Percentiles rank a stretch among this genome's conserved stretches.
Conservation (phyloP, 1,284 basidiomycete species). For the Austroboletus niveus region DNA sequence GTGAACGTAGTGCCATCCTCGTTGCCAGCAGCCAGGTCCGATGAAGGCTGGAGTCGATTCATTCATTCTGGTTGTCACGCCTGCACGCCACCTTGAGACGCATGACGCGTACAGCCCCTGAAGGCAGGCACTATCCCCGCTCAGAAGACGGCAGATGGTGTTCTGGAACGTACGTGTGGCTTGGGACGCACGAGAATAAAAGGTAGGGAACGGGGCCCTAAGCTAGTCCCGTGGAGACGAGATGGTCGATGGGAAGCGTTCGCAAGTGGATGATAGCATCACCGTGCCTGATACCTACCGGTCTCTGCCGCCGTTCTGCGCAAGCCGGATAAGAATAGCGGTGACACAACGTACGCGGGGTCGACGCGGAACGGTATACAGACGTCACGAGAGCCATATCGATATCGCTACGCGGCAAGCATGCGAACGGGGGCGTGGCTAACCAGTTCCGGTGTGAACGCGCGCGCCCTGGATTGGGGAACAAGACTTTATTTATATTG, state of each 20-base stretch:
- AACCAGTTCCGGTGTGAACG: neutral
- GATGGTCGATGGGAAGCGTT: neutral
- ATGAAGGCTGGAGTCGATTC: too few relatives aligned
- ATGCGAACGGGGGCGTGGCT: too few relatives aligned
- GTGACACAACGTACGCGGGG: conserved; percentile 3
- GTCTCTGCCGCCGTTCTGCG: neutral
- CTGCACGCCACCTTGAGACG: neutral
- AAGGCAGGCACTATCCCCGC: too few relatives aligned
- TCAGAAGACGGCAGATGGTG: neutral
- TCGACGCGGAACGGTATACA: conserved; percentile 2
- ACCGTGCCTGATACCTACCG: neutral
- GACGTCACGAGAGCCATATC: neutral
- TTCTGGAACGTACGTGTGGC: too few relatives aligned
- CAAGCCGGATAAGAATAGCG: conserved; percentile 1
- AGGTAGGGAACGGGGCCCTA: neutral
- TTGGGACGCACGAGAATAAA: conserved; percentile 1
- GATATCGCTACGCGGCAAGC: neutral
- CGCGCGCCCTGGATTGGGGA: too few relatives aligned
- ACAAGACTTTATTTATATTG: too few relatives aligned
- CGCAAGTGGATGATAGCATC: neutral
- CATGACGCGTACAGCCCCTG: neutral
- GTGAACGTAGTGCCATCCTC: too few relatives aligned
- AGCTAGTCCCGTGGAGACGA: neutral
- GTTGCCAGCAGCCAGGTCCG: too few relatives aligned
- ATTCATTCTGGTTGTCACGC: too few relatives aligned